Conservation (phyloP, 2,329 filamentous ascomycete species). For the Phoma sp. region DNA sequence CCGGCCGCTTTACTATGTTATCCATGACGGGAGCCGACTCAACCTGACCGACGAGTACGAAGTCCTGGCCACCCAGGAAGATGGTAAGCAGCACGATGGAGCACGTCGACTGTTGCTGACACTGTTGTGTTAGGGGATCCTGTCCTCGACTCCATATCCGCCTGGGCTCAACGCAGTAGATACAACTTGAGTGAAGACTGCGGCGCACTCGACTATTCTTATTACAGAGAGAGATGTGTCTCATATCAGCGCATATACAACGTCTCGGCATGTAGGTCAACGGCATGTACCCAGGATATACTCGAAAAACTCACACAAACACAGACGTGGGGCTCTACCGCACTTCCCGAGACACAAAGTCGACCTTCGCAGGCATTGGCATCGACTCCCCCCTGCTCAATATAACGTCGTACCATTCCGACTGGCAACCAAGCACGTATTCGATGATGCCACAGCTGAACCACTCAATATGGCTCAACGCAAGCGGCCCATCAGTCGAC, state of each 20-base stretch:
- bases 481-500: no score
- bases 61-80: no score
- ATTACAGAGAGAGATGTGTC: no score
- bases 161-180: no score
- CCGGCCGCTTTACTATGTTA: slow-evolving; percentile 5
- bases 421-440: background rate
- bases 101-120: no score
- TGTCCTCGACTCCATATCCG: no score
- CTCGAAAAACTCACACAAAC: no score
- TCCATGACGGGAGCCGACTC: slow-evolving; percentile 21
- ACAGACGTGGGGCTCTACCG: background rate
- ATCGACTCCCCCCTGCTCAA: background rate
- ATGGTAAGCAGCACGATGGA: no score
- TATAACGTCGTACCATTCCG: background rate
- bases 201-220: no score
- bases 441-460: background rate
- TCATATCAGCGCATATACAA: background rate
- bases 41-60: slow-evolving; percentile 8
- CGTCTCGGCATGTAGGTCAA: background rate
- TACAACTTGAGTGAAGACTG: no score
- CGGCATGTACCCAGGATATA: no score
- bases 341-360: background rate
- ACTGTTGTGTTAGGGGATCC: no score
- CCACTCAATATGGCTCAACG: background rate
- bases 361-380: background rate